Evolutionary conservation across 2,329 filamentous ascomycete genomes (phyloP).

Genomic region (Paracorniculantispora psalliotae): DNA sequence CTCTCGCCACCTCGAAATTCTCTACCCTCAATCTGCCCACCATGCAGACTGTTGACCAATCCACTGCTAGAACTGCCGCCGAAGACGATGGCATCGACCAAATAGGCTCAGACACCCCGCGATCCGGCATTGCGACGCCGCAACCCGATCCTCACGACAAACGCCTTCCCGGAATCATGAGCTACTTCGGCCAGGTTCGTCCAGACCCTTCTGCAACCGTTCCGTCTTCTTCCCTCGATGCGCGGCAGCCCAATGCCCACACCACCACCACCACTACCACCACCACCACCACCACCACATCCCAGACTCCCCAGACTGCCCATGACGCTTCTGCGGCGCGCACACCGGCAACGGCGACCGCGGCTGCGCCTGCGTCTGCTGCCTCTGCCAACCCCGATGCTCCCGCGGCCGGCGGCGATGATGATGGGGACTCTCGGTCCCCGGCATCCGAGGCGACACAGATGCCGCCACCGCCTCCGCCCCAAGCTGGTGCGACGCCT

Average conservation of each 20-base stretch:
- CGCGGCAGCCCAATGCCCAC: slow-evolving; percentile 26
- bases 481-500: not conserved
- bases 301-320: slow-evolving; percentile 7
- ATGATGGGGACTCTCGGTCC: not conserved
- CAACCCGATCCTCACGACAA: slow-evolving; percentile 93
- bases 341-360: too few species aligned
- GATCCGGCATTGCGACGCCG: slow-evolving; percentile 87
- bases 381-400: not conserved
- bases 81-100: slow-evolving; percentile 72
- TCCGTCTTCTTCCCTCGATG: slow-evolving; percentile 25
- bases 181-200: slow-evolving; percentile 99
- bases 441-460: slow-evolving; percentile 5
- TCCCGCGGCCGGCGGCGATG: not conserved
- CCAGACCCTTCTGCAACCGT: slow-evolving; percentile 59
- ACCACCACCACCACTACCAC: not conserved
- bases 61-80: slow-evolving; percentile 48
- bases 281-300: not conserved
- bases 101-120: slow-evolving; percentile 79
- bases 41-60: slow-evolving; percentile 49
- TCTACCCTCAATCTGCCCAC: slow-evolving; percentile 15
- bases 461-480: not conserved
- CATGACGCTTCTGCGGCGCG: not conserved
- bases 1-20: too few species aligned
- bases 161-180: slow-evolving; percentile 90
- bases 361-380: not conserved